phyloP scores from a whole-genome alignment of 2,329 filamentous ascomycete genomes.

The Fusarium lyarnte region DNA sequence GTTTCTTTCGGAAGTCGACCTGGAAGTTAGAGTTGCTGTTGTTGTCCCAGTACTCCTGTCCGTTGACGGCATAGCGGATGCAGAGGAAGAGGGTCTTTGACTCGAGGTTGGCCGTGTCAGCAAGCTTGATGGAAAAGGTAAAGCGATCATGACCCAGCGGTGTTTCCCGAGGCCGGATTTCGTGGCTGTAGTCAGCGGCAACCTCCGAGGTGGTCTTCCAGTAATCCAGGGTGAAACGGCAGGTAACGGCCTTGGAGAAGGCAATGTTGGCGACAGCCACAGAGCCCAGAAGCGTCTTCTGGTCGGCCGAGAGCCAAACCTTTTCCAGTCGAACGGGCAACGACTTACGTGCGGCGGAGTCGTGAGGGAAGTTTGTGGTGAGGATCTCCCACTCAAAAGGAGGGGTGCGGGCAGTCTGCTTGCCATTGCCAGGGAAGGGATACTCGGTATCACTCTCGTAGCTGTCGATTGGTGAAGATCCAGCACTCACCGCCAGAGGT shows the following conservation, averaged over 20 bases:
- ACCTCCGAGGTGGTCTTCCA: constrained; percentile 99
- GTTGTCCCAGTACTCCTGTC: constrained; percentile 95
- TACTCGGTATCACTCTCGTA: constrained; percentile 92
- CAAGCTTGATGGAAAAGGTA: constrained; percentile 91
- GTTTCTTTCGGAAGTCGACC: constrained; percentile 88
- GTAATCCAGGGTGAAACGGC: constrained; percentile 94
- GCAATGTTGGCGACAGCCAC: constrained; percentile 88
- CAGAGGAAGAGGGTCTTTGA: constrained; percentile 93
- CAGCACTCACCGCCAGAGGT: constrained; percentile 94
- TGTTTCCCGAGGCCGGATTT: constrained; percentile 73
- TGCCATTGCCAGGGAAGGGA: constrained; percentile 72
- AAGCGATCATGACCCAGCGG: constrained; percentile 84
- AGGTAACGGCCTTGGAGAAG: constrained; percentile 89
- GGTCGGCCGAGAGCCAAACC: constrained; percentile 87
- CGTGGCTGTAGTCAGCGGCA: constrained; percentile 84
- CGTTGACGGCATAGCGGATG: constrained; percentile 85
- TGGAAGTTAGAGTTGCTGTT: constrained; percentile 90
- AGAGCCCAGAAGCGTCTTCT: constrained; percentile 84
- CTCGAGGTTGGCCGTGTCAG: constrained; percentile 90
- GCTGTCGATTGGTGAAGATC: constrained; percentile 87
- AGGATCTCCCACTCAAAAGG: constrained; percentile 88
- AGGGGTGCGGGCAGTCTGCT: constrained; percentile 52
- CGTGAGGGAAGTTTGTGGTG: constrained; percentile 80
- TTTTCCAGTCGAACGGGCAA: constrained; percentile 83
- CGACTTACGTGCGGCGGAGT: constrained; percentile 63